Conservation (phyloP, 306 rosid genomes). For the Quercus gilva region DNA sequence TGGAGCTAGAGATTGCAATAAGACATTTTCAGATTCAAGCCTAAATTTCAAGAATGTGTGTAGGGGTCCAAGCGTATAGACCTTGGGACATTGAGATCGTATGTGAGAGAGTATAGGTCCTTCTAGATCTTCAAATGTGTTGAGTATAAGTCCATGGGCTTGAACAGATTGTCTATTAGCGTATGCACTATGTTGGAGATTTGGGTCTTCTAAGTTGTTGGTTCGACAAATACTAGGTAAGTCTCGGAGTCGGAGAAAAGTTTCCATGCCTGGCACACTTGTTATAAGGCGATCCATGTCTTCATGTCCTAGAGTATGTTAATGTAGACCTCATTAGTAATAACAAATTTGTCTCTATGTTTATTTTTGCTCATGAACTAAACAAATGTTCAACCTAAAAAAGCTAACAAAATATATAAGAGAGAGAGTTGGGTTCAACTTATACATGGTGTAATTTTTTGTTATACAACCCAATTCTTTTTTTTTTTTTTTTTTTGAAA, state of each 20-base stretch:
- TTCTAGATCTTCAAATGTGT: conserved; percentile 65
- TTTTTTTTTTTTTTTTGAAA: no score
- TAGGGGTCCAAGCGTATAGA: conserved; percentile 36
- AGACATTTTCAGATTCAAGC: background rate
- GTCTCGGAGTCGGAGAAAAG: conserved; percentile 31
- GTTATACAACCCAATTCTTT: no score
- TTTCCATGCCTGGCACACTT: conserved; percentile 33
- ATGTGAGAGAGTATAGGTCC: conserved; percentile 30
- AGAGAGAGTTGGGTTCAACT: no score
- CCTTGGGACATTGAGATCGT: conserved; percentile 15
- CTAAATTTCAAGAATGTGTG: conserved; percentile 25
- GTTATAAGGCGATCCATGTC: conserved; percentile 54
- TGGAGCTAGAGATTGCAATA: background rate
- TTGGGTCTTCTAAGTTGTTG: background rate
- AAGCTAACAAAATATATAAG: no score
- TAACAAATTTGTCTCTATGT: no score
- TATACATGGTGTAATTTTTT: no score
- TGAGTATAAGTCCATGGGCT: conserved; percentile 39
- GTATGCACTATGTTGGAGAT: background rate
- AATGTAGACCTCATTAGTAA: no score
- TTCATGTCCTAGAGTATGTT: conserved; percentile 29
- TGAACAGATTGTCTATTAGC: background rate
- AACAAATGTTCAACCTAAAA: no score
- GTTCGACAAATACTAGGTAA: conserved; percentile 26
- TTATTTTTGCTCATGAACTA: no score